A percentile compares a stretch with the other conserved stretches of the same genome.
These are phyloP conservation scores for Leishmania braziliensis DNA, from an alignment of 208 protist genomes.

Conservation along the genomic window DNA sequence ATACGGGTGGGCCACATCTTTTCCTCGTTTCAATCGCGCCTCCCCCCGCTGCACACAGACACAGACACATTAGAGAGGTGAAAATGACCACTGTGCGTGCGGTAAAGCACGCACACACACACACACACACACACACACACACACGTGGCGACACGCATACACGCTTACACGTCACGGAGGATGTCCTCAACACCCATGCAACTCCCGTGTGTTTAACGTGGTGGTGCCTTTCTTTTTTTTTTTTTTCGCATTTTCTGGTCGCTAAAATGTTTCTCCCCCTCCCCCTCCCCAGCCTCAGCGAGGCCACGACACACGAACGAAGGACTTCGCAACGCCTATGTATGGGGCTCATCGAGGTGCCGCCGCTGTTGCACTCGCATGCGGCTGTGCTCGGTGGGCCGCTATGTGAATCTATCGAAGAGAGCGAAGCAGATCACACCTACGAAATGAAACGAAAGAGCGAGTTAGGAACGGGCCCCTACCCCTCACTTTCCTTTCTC, in stretches of 20 bases:
- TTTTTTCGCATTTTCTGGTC: slow-evolving; percentile 12
- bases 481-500: background rate
- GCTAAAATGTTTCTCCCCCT: background rate
- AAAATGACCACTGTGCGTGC: background rate
- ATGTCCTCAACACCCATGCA: background rate
- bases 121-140: background rate
- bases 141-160: background rate
- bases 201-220: background rate
- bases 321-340: background rate
- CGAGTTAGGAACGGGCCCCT: background rate
- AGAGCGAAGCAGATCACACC: background rate
- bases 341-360: background rate
- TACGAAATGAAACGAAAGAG: background rate
- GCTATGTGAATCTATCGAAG: background rate
- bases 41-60: background rate
- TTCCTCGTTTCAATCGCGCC: background rate
- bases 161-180: background rate
- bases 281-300: too few relatives aligned
- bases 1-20: background rate
- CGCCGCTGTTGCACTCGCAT: too few relatives aligned
- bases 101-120: background rate
- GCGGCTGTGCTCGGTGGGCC: background rate
- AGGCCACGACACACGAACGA: background rate
- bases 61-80: background rate
- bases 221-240: slow-evolving; percentile 3